Percentiles rank a stretch among this genome's conserved stretches.
Conservation (phyloP, 2,329 filamentous ascomycete species). For the Fusarium fujikuroi region DNA sequence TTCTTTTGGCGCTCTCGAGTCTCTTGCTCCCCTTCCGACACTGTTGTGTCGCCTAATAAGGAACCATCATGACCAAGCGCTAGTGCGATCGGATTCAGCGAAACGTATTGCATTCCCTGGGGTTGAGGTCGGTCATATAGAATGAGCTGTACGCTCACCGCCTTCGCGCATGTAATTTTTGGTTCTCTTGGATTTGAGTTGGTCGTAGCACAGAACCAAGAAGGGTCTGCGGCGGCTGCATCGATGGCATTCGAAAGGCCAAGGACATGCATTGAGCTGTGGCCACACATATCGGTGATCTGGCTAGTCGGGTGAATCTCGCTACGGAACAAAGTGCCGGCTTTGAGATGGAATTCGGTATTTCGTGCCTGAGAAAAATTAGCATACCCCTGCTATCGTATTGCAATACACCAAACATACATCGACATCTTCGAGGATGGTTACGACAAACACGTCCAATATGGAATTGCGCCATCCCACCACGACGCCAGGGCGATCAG, state of each 20-base stretch:
- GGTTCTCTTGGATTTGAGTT: conserved; percentile 68
- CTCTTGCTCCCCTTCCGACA: conserved; percentile 78
- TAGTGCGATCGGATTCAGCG: conserved; percentile 86
- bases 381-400: conserved; percentile 24
- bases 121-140: conserved; percentile 89
- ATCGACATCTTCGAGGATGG: conserved; percentile 90
- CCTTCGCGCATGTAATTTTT: conserved; percentile 76
- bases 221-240: conserved; percentile 66
- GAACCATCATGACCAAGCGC: conserved; percentile 79
- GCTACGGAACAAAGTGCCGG: conserved; percentile 84
- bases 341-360: conserved; percentile 88
- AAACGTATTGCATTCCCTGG: conserved; percentile 94
- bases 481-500: conserved; percentile 81
- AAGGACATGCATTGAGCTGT: conserved; percentile 83
- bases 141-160: conserved; percentile 84
- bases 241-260: conserved; percentile 78
- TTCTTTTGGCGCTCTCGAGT: conserved; percentile 68
- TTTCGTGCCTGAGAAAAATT: conserved; percentile 68
- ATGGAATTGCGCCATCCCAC: conserved; percentile 97
- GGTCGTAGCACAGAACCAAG: conserved; percentile 73
- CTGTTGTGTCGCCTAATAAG: conserved; percentile 48
- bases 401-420: conserved; percentile 59
- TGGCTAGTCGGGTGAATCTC: conserved; percentile 81
- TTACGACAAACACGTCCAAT: conserved; percentile 88
- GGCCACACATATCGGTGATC: conserved; percentile 86